Percentiles rank a stretch among this genome's conserved stretches.
Conservation (phyloP, 352 stramenopile species). For the Phytophthora multivora region DNA sequence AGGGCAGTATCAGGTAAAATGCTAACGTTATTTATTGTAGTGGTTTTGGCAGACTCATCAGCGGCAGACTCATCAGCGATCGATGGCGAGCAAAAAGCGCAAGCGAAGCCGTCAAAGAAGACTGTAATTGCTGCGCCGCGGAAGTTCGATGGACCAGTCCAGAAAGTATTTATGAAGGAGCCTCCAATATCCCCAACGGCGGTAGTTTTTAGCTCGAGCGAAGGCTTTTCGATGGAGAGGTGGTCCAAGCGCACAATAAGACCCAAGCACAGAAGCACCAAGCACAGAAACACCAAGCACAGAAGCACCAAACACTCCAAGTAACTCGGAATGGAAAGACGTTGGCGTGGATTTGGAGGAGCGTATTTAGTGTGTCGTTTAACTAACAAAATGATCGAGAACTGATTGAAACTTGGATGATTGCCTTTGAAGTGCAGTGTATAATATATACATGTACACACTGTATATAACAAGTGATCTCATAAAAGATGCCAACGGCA, state of each 20-base stretch:
- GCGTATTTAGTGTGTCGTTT: too few species aligned
- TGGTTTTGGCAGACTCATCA: neutral
- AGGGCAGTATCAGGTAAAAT: neutral
- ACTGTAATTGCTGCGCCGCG: constrained; percentile 28
- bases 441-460: too few species aligned
- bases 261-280: too few species aligned
- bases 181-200: constrained; percentile 18
- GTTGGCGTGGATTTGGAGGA: too few species aligned
- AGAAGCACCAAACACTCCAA: too few species aligned
- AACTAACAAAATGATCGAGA: too few species aligned
- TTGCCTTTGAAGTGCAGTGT: too few species aligned
- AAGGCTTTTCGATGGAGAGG: constrained; percentile 43
- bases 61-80: neutral
- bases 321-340: too few species aligned
- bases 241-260: constrained; percentile 32
- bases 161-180: neutral
- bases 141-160: constrained; percentile 17
- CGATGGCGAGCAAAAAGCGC: constrained; percentile 5
- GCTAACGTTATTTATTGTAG: constrained; percentile 1
- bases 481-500: neutral
- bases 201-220: constrained; percentile 41
- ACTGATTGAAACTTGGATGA: too few species aligned
- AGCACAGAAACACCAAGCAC: too few species aligned
- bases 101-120: constrained; percentile 15
- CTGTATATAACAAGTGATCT: too few species aligned